Evolutionary conservation across 768 basidiomycete genomes (phyloP), one percentile per base, ranked within the genome.

Genomic region (Trametes cinnabarina): DNA sequence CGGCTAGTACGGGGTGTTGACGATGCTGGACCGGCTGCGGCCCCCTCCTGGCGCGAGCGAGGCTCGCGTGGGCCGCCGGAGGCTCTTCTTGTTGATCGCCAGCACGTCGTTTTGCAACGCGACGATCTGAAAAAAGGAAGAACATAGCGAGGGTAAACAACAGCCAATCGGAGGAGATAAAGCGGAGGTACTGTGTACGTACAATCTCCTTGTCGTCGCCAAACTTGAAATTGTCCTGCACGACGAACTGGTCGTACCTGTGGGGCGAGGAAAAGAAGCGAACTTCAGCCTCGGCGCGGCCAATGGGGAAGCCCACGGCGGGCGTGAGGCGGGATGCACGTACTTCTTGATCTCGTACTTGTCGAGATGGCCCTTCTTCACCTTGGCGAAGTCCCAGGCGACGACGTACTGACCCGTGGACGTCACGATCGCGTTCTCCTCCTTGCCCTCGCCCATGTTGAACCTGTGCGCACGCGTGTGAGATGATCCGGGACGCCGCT

Each of bases 141-240:
- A 17, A n/a, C 49, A 48, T 35, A 4, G 60, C 35, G 46, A 32
- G 26, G 20, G 61, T 57, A 63, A 58, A 26, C 20, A 46, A 44
- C 30, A 32, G 11, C 48, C 46, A 20, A 39, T 19, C 14, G 39
- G 28, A 28, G 15, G 25, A 40, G 10, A 17, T 22, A n/a, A 26
- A 3, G 30, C 23, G 34, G 17, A 30, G 20, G 52, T 17, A 25
- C 53, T 35, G 30, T 23, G 22, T 42, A 78, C 90, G 68, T 66
- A 94, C 93, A 69, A 99, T 98, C 70, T 98, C 88, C 68, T 93
- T 91, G 74, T 98, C 95, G 66, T 96, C 92, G 14, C 94, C 96
- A 68, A 95, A 98, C 74, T 88, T 92, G 85, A 99, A 99, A 74
- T 89, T 92, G 72, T 99, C 97, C 63, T 97, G 95, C 0, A 98